Evolutionary conservation across 148 eudicot species (phyloP).

Genomic region (Linanthus parryae): DNA sequence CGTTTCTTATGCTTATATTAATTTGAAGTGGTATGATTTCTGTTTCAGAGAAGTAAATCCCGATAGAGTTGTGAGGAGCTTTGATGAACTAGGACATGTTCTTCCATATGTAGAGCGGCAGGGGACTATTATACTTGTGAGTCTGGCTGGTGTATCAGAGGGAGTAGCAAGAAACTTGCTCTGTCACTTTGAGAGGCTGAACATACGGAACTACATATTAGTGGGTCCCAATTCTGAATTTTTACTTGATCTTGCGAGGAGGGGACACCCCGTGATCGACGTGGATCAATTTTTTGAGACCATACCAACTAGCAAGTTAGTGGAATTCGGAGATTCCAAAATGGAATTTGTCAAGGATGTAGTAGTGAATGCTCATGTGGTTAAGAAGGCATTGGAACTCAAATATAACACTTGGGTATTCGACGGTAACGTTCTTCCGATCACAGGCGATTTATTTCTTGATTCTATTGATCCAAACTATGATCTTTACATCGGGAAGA

Average conservation of each 20-base stretch:
- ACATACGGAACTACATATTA: conserved; percentile 59
- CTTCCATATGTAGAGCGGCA: conserved; percentile 47
- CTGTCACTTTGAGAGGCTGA: conserved; percentile 78
- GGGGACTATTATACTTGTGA: conserved; percentile 51
- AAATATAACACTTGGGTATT: conserved; percentile 53
- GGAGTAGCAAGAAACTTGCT: conserved; percentile 48
- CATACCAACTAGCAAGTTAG: conserved; percentile 21
- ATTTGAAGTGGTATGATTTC: conserved; percentile 81
- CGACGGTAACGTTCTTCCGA: conserved; percentile 46
- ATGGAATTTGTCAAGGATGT: conserved; percentile 35
- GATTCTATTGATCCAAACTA: conserved; percentile 20
- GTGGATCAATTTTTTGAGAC: conserved; percentile 35
- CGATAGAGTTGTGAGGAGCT: conserved; percentile 44
- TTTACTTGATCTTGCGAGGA: conserved; percentile 64
- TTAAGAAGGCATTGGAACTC: conserved; percentile 50
- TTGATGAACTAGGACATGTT: conserved; percentile 40
- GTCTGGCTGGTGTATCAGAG: conserved; percentile 35
- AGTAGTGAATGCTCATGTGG: conserved; percentile 40
- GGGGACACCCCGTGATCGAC: conserved; percentile 79
- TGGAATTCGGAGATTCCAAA: conserved; percentile 20
- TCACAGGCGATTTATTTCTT: conserved; percentile 25
- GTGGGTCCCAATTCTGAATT: conserved; percentile 51
- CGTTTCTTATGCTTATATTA: too few species aligned
- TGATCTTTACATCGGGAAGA: conserved; percentile 47
- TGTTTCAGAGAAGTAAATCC: conserved; percentile 78